phyloP scores from a whole-genome alignment of 768 basidiomycete genomes.

The Chlorophyllum brunneum region DNA sequence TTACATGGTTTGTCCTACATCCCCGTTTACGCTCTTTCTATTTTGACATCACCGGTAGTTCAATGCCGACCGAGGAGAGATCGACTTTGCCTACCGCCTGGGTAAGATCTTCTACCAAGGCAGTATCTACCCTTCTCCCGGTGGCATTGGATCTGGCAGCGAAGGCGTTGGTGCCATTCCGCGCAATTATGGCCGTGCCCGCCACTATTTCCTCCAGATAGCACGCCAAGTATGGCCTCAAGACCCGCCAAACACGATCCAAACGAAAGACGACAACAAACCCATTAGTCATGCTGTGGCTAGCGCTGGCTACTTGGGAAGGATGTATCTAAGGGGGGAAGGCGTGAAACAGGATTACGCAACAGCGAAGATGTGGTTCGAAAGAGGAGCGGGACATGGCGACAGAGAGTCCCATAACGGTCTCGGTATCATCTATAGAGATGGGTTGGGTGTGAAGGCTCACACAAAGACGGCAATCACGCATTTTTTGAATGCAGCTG shows the following conservation, averaged over 20 bases:
- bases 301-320: slow-evolving; percentile 84
- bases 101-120: slow-evolving; percentile 98
- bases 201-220: slow-evolving; percentile 80
- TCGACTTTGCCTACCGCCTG: slow-evolving; percentile 84
- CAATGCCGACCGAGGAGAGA: slow-evolving; percentile 90
- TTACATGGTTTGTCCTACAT: slow-evolving; percentile 57
- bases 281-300: slow-evolving; percentile 64
- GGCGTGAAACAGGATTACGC: slow-evolving; percentile 76
- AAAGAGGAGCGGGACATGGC: slow-evolving; percentile 73
- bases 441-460: slow-evolving; percentile 69
- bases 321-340: slow-evolving; percentile 94
- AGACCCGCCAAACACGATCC: slow-evolving; percentile 60
- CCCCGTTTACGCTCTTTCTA: background rate
- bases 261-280: slow-evolving; percentile 49
- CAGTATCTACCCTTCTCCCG: slow-evolving; percentile 75
- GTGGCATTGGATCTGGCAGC: slow-evolving; percentile 82
- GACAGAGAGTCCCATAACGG: slow-evolving; percentile 90
- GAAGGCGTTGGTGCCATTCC: slow-evolving; percentile 91
- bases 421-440: slow-evolving; percentile 88
- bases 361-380: slow-evolving; percentile 91
- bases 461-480: slow-evolving; percentile 61
- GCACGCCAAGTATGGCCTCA: slow-evolving; percentile 85
- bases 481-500: slow-evolving; percentile 77
- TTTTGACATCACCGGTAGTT: slow-evolving; percentile 49
- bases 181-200: slow-evolving; percentile 72